phyloP scores from a whole-genome alignment of 371 early-diverging fungal species.

The Lichtheimia hyalospora region DNA sequence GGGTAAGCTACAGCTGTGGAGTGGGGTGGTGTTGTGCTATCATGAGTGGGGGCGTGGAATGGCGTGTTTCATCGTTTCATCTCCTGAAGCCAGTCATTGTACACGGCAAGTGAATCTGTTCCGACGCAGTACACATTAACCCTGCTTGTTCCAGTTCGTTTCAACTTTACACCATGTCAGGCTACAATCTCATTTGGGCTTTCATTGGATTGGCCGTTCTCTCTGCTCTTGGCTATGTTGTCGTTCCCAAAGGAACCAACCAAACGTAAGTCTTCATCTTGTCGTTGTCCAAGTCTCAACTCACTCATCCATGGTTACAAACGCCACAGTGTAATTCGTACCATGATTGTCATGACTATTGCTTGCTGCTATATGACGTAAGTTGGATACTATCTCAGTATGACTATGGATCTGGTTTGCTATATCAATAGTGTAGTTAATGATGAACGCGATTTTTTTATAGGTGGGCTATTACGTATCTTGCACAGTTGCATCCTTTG shows the following conservation, averaged over 20 bases:
- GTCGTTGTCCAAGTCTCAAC: background rate
- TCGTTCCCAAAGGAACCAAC: conserved; percentile 59
- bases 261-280: conserved; percentile 51
- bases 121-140: no score
- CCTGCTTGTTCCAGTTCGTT: no score
- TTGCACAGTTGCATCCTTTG: conserved; percentile 74
- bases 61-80: no score
- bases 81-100: no score
- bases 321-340: conserved; percentile 56
- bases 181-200: conserved; percentile 56
- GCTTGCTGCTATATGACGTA: conserved; percentile 65
- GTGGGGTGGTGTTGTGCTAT: no score
- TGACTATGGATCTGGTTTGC: background rate
- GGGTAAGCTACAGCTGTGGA: no score
- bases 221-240: conserved; percentile 47
- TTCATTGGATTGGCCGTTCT: conserved; percentile 41
- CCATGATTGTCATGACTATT: conserved; percentile 69
- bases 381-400: conserved; percentile 15
- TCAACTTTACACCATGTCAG: conserved; percentile 40
- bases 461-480: conserved; percentile 79
- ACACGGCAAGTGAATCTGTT: no score
- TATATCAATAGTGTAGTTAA: background rate
- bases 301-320: background rate
- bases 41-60: no score
- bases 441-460: conserved; percentile 1